A percentile compares a stretch with the other conserved stretches of the same genome.
Evolutionary conservation across 2,329 filamentous ascomycete species (phyloP).

Genomic region (Diaporthe humulicola): DNA sequence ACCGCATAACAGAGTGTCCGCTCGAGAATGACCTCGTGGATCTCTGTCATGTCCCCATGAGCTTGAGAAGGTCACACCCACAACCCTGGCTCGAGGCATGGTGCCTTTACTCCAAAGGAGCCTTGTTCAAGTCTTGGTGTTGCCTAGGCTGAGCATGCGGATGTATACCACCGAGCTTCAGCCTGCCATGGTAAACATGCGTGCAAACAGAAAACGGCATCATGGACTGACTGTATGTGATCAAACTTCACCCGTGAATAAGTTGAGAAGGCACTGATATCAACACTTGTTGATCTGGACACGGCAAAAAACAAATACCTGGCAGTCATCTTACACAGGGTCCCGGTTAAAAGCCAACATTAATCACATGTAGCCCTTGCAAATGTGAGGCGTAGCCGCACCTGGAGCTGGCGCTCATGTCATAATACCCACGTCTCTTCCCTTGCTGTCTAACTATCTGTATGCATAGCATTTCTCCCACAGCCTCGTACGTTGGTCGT

Average conservation of each 20-base stretch:
- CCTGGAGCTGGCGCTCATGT: conserved; percentile 8
- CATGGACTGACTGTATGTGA: too few species aligned
- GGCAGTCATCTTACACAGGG: neutral
- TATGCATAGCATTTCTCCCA: conserved; percentile 37
- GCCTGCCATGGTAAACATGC: neutral
- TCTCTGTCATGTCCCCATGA: neutral
- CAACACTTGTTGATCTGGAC: neutral
- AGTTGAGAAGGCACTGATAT: neutral
- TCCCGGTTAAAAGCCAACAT: neutral
- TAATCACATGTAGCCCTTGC: neutral
- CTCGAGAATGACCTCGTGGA: too few species aligned
- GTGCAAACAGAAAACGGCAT: neutral
- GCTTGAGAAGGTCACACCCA: neutral
- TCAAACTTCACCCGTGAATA: neutral
- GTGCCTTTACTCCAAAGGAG: neutral
- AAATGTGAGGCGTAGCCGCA: neutral
- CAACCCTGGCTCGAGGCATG: neutral
- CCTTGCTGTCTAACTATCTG: conserved; percentile 42
- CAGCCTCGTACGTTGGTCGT: conserved; percentile 33
- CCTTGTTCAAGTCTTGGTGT: neutral
- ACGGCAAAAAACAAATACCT: neutral
- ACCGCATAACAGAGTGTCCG: neutral
- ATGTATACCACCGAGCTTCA: neutral
- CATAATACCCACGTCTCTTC: conserved; percentile 40
- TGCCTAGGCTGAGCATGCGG: neutral